Base-by-base conservation (phyloP, 768 basidiomycete species). In the Russula earlei region DNA sequence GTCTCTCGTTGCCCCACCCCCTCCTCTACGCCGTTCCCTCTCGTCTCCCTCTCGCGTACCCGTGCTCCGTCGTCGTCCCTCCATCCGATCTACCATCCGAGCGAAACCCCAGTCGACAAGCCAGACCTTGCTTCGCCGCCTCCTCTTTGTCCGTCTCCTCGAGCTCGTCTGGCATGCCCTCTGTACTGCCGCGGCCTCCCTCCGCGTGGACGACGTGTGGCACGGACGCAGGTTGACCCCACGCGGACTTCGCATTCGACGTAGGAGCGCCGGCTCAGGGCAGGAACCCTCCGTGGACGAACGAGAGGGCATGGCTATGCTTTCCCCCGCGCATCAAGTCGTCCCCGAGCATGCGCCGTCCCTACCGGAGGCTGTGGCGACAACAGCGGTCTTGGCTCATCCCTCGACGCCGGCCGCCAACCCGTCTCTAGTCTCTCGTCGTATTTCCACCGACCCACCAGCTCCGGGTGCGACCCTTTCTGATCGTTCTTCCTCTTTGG, bases 141-240 rank as follows among this genome's bases (percentile, higher is more conserved):
- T 87, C 64, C 82, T 83, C 75, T 76, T 89, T 64, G 76, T 88
- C 59, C 85, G 84, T 41, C 73, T 87, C 57, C 77, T 87, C 58
- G 75, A 82, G 41, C 59, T 83, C 37, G 74, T 83, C 53, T 91
- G 88, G 86, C 75, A 84, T 63, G 77, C 80, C 46, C 69, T 91
- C 61, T 79, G 77, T 59, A 74, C 78, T 8, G 78, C 80, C 20
- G 86, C 83, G 76, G 69, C 74, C n/a, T 78, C 82, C 36, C 65
- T 71, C 34, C 57, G 65, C 6, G 57, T 65, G 34, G 61, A 56
- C 59, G 33, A 54, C 31, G 48, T 60, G 31, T 62, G 59, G 52
- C 56, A 65, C 6, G 60, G 55, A 15, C 57, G 46, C 41, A 38
- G 34, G 37, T 24, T n/a, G 12, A 37, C 2, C 41, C 29, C 47